Conservation (phyloP, 2,329 filamentous ascomycete genomes). For the Aspergillus fischeri region DNA sequence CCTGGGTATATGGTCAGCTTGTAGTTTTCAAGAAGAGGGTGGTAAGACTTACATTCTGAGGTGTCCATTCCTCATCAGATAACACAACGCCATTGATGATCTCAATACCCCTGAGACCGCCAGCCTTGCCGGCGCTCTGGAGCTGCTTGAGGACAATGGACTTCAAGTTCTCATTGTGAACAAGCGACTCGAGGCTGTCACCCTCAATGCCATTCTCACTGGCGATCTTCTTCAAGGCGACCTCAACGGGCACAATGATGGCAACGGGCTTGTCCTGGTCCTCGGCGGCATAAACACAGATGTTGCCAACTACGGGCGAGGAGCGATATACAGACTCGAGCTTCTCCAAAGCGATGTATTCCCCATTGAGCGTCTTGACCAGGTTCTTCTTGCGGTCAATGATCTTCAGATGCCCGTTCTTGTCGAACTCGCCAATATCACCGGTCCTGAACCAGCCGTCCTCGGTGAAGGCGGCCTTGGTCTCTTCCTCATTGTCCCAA, state of each 20-base stretch:
- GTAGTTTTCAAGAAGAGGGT: not conserved
- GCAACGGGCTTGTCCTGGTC: slow-evolving; percentile 75
- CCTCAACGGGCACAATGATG: slow-evolving; percentile 64
- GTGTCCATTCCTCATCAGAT: slow-evolving; percentile 45
- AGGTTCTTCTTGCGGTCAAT: slow-evolving; percentile 98
- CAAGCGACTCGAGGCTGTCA: slow-evolving; percentile 62
- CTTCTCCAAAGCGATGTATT: slow-evolving; percentile 96
- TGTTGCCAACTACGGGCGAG: slow-evolving; percentile 71
- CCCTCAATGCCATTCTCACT: slow-evolving; percentile 59
- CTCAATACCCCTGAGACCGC: slow-evolving; percentile 38
- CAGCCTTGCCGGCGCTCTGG: slow-evolving; percentile 33
- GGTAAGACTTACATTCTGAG: slow-evolving; percentile 34
- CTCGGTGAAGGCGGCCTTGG: slow-evolving; percentile 67
- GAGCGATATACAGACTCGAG: slow-evolving; percentile 88
- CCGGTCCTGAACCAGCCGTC: slow-evolving; percentile 98
- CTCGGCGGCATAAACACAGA: slow-evolving; percentile 79
- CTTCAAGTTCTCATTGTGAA: slow-evolving; percentile 46
- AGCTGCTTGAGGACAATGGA: slow-evolving; percentile 38
- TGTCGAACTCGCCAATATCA: slow-evolving; percentile 87
- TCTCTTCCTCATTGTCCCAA: slow-evolving; percentile 82
- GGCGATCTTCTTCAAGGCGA: slow-evolving; percentile 54
- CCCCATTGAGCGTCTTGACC: slow-evolving; percentile 90
- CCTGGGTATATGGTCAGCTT: slow-evolving; percentile 43
- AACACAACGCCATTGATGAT: slow-evolving; percentile 43
- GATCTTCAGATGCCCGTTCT: slow-evolving; percentile 73